Evolutionary conservation across 768 basidiomycete species (phyloP).

Genomic region (Daedaleopsis sinensis): DNA sequence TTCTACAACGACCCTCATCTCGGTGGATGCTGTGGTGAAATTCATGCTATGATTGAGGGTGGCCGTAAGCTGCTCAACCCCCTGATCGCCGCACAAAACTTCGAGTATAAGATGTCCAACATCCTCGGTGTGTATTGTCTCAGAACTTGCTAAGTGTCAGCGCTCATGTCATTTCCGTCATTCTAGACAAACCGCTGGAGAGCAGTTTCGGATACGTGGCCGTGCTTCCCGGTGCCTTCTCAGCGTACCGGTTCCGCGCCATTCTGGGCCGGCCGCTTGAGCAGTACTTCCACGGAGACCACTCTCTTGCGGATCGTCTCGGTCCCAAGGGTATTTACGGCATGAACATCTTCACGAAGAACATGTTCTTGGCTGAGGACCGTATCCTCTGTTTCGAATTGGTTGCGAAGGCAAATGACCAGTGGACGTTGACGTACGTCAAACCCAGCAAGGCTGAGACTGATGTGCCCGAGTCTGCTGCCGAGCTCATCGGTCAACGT

Average conservation of each 20-base stretch:
- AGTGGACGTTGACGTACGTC: slow-evolving; percentile 91
- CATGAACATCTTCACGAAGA: slow-evolving; percentile 97
- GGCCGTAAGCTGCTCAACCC: slow-evolving; percentile 92
- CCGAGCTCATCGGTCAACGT: slow-evolving; percentile 93
- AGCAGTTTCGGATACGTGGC: slow-evolving; percentile 96
- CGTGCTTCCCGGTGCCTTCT: slow-evolving; percentile 95
- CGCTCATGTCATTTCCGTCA: background rate
- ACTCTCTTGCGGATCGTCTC: slow-evolving; percentile 87
- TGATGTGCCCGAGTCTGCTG: slow-evolving; percentile 92
- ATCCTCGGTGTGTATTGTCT: slow-evolving; percentile 66
- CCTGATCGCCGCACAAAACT: slow-evolving; percentile 93
- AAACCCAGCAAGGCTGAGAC: slow-evolving; percentile 97
- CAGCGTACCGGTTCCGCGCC: slow-evolving; percentile 92
- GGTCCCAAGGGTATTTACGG: slow-evolving; percentile 94
- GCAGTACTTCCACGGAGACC: slow-evolving; percentile 88
- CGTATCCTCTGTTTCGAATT: slow-evolving; percentile 98
- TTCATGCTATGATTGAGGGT: slow-evolving; percentile 95
- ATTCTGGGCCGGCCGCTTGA: slow-evolving; percentile 88
- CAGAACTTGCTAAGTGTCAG: background rate
- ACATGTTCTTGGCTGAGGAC: slow-evolving; percentile 90
- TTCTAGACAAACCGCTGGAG: slow-evolving; percentile 86
- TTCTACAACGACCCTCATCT: slow-evolving; percentile 80
- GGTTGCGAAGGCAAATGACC: slow-evolving; percentile 84
- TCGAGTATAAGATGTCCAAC: slow-evolving; percentile 98
- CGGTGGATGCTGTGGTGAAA: slow-evolving; percentile 92